phyloP scores from a whole-genome alignment of 352 stramenopile species.

The Halophytophthora polymorphica region DNA sequence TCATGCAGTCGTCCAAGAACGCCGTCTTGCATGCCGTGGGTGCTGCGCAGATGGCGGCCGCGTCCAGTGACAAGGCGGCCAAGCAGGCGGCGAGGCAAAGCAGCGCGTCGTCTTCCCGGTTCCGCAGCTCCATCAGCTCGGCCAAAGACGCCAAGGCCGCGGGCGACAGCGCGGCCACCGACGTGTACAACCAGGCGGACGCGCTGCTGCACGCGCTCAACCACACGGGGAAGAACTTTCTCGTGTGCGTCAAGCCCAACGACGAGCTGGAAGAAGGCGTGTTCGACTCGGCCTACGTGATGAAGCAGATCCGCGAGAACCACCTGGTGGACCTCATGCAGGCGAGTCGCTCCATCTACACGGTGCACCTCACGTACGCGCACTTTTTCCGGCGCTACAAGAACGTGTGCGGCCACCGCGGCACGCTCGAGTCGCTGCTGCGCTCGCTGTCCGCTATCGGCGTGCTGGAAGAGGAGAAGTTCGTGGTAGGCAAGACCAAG shows the following conservation, averaged over 20 bases:
- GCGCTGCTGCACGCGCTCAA: slow-evolving; percentile 65
- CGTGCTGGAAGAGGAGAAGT: slow-evolving; percentile 76
- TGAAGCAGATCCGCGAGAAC: slow-evolving; percentile 66
- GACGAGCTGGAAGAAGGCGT: slow-evolving; percentile 52
- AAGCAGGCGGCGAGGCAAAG: slow-evolving; percentile 29
- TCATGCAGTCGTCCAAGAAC: slow-evolving; percentile 86
- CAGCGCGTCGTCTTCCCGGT: slow-evolving; percentile 33
- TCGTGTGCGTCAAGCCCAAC: slow-evolving; percentile 81
- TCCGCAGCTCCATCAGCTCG: slow-evolving; percentile 46
- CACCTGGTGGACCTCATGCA: slow-evolving; percentile 76
- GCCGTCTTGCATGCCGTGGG: slow-evolving; percentile 66
- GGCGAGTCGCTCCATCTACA: slow-evolving; percentile 70
- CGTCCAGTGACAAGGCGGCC: slow-evolving; percentile 44
- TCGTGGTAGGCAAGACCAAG: slow-evolving; percentile 66
- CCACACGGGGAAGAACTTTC: slow-evolving; percentile 77
- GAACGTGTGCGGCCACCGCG: slow-evolving; percentile 74
- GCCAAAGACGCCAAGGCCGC: slow-evolving; percentile 32
- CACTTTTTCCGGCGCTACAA: slow-evolving; percentile 83
- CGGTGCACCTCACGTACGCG: slow-evolving; percentile 69
- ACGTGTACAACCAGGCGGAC: slow-evolving; percentile 67
- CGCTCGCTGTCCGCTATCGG: slow-evolving; percentile 77
- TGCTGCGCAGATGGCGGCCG: slow-evolving; percentile 57
- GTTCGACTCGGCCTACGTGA: slow-evolving; percentile 70
- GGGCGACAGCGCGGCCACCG: slow-evolving; percentile 45
- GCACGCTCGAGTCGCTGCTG: slow-evolving; percentile 70